Evolutionary conservation across 768 basidiomycete species (phyloP).

Genomic region (Kwoniella newhampshirensis): DNA sequence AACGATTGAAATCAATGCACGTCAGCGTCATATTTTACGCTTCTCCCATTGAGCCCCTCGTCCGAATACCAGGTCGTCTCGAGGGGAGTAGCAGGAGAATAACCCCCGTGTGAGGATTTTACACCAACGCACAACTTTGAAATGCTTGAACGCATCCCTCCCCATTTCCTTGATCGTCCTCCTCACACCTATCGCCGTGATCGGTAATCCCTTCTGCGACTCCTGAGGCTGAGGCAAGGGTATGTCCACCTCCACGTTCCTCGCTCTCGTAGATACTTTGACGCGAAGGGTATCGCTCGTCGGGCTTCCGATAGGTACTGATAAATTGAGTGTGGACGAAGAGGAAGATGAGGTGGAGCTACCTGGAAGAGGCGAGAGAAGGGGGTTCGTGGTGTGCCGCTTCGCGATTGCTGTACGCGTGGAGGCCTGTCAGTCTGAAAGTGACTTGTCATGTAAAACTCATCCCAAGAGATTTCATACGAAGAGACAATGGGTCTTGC

Average conservation of each 20-base stretch:
- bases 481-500: too few species aligned
- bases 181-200: conserved; percentile 1
- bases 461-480: too few species aligned
- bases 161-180: conserved; percentile 16
- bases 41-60: too few species aligned
- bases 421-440: too few species aligned
- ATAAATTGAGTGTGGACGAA: background rate
- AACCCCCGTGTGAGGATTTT: too few species aligned
- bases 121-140: conserved; percentile 6
- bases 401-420: conserved; percentile 15
- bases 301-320: conserved; percentile 6
- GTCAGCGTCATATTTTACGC: too few species aligned
- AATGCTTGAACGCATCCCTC: conserved; percentile 12
- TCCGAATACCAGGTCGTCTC: too few species aligned
- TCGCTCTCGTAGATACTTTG: conserved; percentile 10
- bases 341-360: background rate
- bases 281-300: conserved; percentile 10
- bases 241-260: conserved; percentile 18
- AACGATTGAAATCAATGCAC: too few species aligned
- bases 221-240: conserved; percentile 2
- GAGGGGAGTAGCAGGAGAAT: too few species aligned
- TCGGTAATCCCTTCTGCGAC: background rate
- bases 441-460: too few species aligned
- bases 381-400: conserved; percentile 16
- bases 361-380: conserved; percentile 9